A percentile compares a stretch with the other conserved stretches of the same genome.
Conservation (phyloP, 1,139 yeast species). For the Geotrichum australiense region DNA sequence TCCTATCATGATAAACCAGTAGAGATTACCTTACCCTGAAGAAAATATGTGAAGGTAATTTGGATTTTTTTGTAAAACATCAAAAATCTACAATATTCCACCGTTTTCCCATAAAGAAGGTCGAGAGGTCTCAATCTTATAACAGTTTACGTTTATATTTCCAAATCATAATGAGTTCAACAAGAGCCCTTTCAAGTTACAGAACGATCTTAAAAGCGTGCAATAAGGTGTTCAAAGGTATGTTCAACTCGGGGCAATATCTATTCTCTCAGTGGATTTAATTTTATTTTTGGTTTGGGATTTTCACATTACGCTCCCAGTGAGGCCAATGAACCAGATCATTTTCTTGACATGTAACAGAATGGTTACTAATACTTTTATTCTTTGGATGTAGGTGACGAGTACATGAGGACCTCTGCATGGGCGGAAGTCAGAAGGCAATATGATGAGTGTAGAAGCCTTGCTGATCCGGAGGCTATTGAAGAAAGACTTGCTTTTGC, state of each 20-base stretch:
- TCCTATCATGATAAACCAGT: no score
- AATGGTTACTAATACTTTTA: conserved; percentile 64
- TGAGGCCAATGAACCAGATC: not conserved
- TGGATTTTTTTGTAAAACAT: no score
- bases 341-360: conserved; percentile 47
- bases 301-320: not conserved
- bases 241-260: no score
- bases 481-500: conserved; percentile 41
- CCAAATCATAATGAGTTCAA: no score
- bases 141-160: no score
- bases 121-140: no score
- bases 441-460: conserved; percentile 40
- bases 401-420: conserved; percentile 42
- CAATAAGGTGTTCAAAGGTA: conserved; percentile 55
- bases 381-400: conserved; percentile 47
- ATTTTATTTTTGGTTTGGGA: conserved; percentile 32
- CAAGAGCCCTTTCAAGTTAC: conserved; percentile 45
- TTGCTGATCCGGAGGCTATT: conserved; percentile 42
- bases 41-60: no score
- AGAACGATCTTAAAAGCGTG: conserved; percentile 69
- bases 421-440: conserved; percentile 57
- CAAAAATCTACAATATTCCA: no score
- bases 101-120: no score
- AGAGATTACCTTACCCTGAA: no score
- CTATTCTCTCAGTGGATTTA: conserved; percentile 25